Evolutionary conservation across 768 basidiomycete genomes (phyloP).

Genomic region (Leucocoprinus sp.): DNA sequence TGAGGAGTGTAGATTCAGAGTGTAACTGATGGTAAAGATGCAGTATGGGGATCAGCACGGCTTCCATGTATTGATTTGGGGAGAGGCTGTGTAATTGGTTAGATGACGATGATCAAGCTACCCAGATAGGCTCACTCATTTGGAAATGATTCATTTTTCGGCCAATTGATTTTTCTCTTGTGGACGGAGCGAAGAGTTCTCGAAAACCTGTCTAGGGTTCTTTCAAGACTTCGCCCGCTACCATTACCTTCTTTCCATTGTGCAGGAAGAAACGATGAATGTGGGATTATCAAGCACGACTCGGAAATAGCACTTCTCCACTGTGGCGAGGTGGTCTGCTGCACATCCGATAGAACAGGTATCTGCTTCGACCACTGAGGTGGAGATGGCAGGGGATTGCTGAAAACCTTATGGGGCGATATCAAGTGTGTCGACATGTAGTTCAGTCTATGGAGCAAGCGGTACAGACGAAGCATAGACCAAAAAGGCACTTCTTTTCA

Average conservation of each 20-base stretch:
- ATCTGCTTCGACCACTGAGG: background rate
- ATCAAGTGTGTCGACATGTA: background rate
- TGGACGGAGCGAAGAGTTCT: conserved; percentile 11
- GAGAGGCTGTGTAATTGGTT: background rate
- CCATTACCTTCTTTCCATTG: background rate
- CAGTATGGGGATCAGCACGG: conserved; percentile 13
- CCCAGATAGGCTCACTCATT: background rate
- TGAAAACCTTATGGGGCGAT: background rate
- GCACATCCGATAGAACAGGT: too few relatives aligned
- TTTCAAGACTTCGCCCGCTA: background rate
- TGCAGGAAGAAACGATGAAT: background rate
- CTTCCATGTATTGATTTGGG: conserved; percentile 13
- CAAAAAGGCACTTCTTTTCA: too few relatives aligned
- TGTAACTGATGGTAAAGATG: conserved; percentile 16
- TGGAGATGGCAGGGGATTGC: background rate
- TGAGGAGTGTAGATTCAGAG: conserved; percentile 8
- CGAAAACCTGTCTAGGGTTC: background rate
- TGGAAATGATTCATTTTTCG: conserved; percentile 2
- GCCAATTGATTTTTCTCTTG: conserved; percentile 15
- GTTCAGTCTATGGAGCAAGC: too few relatives aligned
- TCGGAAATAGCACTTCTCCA: background rate
- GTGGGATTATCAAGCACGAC: too few relatives aligned
- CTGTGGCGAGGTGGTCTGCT: too few relatives aligned
- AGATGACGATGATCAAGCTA: background rate
- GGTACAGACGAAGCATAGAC: too few relatives aligned